Base-by-base conservation (phyloP, 2,329 filamentous ascomycete genomes). In the Xylogone sp. region DNA sequence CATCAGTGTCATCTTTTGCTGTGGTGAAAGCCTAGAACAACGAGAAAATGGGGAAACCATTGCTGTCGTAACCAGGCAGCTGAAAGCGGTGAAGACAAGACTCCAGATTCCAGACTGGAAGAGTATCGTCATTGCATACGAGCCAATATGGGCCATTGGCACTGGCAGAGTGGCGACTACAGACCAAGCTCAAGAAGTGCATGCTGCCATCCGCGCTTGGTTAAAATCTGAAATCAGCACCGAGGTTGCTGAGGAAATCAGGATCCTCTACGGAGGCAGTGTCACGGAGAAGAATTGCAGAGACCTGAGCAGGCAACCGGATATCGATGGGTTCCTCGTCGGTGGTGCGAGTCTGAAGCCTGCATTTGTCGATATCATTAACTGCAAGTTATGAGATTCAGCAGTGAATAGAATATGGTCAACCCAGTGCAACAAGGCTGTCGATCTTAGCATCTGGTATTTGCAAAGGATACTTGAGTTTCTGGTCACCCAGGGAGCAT, bases 201-300 rank as follows among this genome's bases (percentile, higher is more conserved):
- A 95, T 78, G 88, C 85, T 63, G 89, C 87, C 59, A 93, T 97
- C 75, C 88, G 93, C 65, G 77, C 84, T 68, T 96, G 91, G 88
- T 79, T 97, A 66, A 81, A 83, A 65, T 80, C 83, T 65, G 79
- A 90, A 62, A 88, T 93, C 58, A 75, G 81, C 66, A 78, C 87
- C 54, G 73, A 78, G 68, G 88, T 87, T 50, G 83, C 90, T 45
- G 89, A 95, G 57, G 83, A 86, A 75, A 95, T 90, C 57, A 83
- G 92, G 62, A 88, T 97, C 70, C 85, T 97, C 68, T 97, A 97
- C 75, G 92, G 92, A 61, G 92, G 92, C 70, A 92, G 87, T 63
- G 92, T 97, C 67, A 93, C 80, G 71, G 93, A 96, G 81, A 96
- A 96, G 87, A 97, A 97, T 84, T 94, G 88, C 80, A 81, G 77